These are phyloP conservation scores for Euptelea pleiosperma DNA, from an alignment of 164 flowering plant genomes.

Conservation along the genomic window DNA sequence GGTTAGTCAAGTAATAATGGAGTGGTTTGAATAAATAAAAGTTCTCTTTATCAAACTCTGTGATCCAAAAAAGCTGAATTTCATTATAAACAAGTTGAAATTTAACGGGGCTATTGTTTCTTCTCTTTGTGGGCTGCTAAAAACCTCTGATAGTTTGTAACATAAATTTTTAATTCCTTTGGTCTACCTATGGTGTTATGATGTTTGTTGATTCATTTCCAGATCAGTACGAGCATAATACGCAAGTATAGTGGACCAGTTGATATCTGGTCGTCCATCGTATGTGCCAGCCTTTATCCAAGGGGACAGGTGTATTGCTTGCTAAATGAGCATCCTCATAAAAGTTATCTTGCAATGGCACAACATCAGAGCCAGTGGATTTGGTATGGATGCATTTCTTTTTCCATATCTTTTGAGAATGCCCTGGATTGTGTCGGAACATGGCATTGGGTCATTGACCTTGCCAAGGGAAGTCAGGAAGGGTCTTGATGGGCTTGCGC, in stretches of 20 bases:
- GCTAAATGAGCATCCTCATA: slow-evolving; percentile 51
- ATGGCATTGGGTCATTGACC: not conserved
- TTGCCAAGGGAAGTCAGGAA: not conserved
- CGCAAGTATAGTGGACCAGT: slow-evolving; percentile 89
- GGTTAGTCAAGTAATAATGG: too few species aligned
- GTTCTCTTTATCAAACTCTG: too few species aligned
- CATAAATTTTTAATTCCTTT: not conserved
- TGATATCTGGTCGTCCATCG: slow-evolving; percentile 74
- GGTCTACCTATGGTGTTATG: slow-evolving; percentile 1
- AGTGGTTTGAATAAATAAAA: too few species aligned
- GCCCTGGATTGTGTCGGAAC: not conserved
- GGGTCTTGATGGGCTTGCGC: too few species aligned
- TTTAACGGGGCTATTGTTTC: too few species aligned
- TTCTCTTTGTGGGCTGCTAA: too few species aligned
- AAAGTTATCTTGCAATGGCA: slow-evolving; percentile 80
- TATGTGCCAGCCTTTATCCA: slow-evolving; percentile 21
- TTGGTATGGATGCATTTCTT: slow-evolving; percentile 44
- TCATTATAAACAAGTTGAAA: too few species aligned
- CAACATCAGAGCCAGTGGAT: slow-evolving; percentile 92
- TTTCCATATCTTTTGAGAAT: not conserved
- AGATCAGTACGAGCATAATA: slow-evolving; percentile 70
- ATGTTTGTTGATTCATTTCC: slow-evolving; percentile 17
- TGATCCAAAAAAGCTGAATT: too few species aligned
- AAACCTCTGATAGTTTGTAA: not conserved
- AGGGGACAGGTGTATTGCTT: slow-evolving; percentile 42